Evolutionary conservation across 2,329 filamentous ascomycete genomes (phyloP).

Genomic region (Trichoderma sp.): DNA sequence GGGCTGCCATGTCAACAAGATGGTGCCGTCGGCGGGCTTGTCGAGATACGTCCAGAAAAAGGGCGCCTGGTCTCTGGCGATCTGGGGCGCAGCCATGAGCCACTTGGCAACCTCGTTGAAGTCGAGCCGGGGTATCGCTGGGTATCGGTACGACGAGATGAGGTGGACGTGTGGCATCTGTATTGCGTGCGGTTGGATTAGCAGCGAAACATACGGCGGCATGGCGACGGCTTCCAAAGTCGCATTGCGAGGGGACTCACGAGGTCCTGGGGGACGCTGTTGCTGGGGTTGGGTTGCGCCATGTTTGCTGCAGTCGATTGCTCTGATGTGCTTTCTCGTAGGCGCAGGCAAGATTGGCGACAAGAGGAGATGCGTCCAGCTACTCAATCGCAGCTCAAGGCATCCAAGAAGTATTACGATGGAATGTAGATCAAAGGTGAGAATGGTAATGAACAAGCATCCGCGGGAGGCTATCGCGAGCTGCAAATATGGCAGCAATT

Average conservation of each 20-base stretch:
- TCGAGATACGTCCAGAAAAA: conserved; percentile 95
- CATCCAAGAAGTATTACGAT: not conserved
- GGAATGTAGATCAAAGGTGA: too few relatives aligned
- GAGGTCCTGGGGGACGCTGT: conserved; percentile 48
- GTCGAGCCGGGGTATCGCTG: conserved; percentile 69
- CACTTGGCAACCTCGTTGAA: conserved; percentile 79
- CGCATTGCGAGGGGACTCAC: conserved; percentile 36
- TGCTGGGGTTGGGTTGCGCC: conserved; percentile 48
- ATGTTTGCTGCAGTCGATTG: conserved; percentile 35
- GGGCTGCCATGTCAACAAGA: conserved; percentile 89
- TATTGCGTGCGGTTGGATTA: conserved; percentile 28
- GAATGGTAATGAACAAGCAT: not conserved
- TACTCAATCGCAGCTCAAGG: not conserved
- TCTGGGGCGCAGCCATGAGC: conserved; percentile 79
- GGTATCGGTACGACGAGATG: conserved; percentile 80
- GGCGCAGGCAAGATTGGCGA: conserved; percentile 19
- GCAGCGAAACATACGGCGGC: conserved; percentile 13
- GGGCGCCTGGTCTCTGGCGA: conserved; percentile 79
- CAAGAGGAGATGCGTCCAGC: not conserved
- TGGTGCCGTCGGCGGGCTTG: conserved; percentile 75
- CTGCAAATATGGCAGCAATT: not conserved
- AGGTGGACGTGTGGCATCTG: conserved; percentile 89
- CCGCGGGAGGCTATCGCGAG: not conserved
- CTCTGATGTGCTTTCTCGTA: not conserved
- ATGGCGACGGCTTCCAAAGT: not conserved